phyloP scores from a whole-genome alignment of 768 basidiomycete genomes.

The Gloeostereum incarnatum region DNA sequence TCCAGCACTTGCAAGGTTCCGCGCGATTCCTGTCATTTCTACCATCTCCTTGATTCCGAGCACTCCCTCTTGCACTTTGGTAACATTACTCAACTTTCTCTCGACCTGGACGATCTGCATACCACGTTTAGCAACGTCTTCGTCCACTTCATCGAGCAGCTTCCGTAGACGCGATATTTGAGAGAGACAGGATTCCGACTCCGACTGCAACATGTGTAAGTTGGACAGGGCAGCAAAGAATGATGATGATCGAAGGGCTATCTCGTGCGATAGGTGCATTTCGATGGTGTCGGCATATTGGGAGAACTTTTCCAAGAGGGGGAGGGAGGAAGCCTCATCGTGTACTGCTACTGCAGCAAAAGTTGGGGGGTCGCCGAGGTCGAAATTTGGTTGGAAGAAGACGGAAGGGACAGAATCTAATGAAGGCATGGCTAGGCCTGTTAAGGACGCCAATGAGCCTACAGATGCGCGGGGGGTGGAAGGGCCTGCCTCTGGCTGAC shows the following conservation, averaged over 20 bases:
- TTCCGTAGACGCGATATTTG: slow-evolving; percentile 66
- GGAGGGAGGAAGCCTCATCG: slow-evolving; percentile 37
- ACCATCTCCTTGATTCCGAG: slow-evolving; percentile 59
- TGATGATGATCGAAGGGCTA: slow-evolving; percentile 80
- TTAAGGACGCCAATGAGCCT: slow-evolving; percentile 5
- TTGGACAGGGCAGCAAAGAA: slow-evolving; percentile 97
- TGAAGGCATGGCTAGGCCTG: slow-evolving; percentile 46
- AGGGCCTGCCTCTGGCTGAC: slow-evolving; percentile 21
- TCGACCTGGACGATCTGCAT: slow-evolving; percentile 64
- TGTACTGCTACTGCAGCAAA: slow-evolving; percentile 72
- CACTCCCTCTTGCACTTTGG: slow-evolving; percentile 50
- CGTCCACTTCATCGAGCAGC: slow-evolving; percentile 69
- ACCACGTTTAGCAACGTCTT: slow-evolving; percentile 69
- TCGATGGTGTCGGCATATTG: slow-evolving; percentile 92
- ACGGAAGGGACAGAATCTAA: slow-evolving; percentile 70
- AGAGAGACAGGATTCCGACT: slow-evolving; percentile 74
- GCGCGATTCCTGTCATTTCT: slow-evolving; percentile 69
- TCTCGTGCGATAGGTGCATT: slow-evolving; percentile 89
- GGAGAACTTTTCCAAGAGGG: slow-evolving; percentile 82
- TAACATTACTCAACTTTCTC: slow-evolving; percentile 50
- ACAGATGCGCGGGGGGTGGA: slow-evolving; percentile 14
- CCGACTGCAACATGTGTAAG: slow-evolving; percentile 84
- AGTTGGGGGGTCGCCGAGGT: slow-evolving; percentile 70
- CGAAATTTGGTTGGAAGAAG: slow-evolving; percentile 74
- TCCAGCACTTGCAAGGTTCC: slow-evolving; percentile 67